Evolutionary conservation across 257 asterid species (phyloP), one percentile per base, ranked within the genome.

Genomic region (Solanum bulbocastanum): DNA sequence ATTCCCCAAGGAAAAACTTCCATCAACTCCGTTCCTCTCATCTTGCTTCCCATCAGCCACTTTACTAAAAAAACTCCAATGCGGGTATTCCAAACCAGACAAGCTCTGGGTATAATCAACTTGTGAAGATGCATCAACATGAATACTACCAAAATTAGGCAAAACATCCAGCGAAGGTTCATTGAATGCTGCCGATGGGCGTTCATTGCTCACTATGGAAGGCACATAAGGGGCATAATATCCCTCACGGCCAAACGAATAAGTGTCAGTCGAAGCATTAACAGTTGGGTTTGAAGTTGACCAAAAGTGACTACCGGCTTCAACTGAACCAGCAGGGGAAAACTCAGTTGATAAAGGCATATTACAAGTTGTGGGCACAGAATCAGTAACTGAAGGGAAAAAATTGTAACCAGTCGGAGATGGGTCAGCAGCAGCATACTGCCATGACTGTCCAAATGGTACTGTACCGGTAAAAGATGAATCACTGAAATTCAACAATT

Each of bases 1-100:
- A 85, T 90, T 91, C 88, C 91, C 91, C 49, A 86, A 85, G 8
- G 88, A 82, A 83, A 89, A 92, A 83, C 86, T 81, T 18, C 92
- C 92, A 88, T 86, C 92, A 52, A 85, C 79, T 74, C 89, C 95
- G 7, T 91, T 72, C 76, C 58, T 87, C 76, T 94, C 92, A 73
- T 93, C 91, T 52, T 86, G 91, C 91, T 91, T 91, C 52, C 91
- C 89, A 86, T 94, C 94, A 88, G 87, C 88, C 16, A 85, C 89
- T 23, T 94, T 95, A 75, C 85, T 90, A 93, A 92, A 88, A 87
- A 86, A 93, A 13, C 62, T 92, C 98, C 94, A 91, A 58, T 74
- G 94, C 65, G 89, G 71, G 85, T 91, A 94, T 86, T 93, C 98
- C 90, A 93, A 88, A 76, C 93, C 96, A 85, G 92, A 92, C 88